Conservation (phyloP, 139 green algal genomes). For the Zygnema cylindricum region DNA sequence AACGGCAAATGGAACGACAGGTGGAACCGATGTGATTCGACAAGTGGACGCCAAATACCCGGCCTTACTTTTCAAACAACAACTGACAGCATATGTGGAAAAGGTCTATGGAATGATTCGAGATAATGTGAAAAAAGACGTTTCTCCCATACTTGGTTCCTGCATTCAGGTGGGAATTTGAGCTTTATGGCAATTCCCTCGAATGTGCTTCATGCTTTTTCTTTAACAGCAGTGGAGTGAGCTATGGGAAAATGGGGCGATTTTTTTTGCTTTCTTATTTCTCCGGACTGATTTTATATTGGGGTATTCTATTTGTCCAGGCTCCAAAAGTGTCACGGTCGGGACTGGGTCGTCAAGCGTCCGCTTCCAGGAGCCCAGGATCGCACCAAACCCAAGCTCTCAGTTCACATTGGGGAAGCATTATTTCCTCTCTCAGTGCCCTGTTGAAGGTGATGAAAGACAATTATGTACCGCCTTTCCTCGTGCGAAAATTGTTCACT, state of each 20-base stretch:
- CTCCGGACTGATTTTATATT: no score
- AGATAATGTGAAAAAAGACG: conserved; percentile 97
- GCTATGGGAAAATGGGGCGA: neutral
- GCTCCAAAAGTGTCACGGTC: conserved; percentile 56
- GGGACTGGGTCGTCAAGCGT: neutral
- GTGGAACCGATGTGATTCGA: conserved; percentile 20
- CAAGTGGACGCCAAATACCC: conserved; percentile 98
- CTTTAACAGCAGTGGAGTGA: no score
- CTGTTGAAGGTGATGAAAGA: conserved; percentile 82
- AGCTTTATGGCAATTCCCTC: neutral
- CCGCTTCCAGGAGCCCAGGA: neutral
- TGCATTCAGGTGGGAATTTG: conserved; percentile 73
- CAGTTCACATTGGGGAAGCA: conserved; percentile 81
- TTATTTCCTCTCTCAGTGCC: conserved; percentile 84
- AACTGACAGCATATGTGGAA: conserved; percentile 96
- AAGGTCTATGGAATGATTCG: conserved; percentile 98
- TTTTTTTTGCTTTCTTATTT: neutral
- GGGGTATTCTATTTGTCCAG: neutral
- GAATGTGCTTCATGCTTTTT: neutral
- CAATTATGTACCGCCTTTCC: conserved; percentile 87
- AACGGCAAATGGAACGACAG: conserved; percentile 1
- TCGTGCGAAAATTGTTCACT: conserved; percentile 77
- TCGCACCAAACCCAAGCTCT: conserved; percentile 28
- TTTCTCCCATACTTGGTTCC: conserved; percentile 80
- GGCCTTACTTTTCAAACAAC: conserved; percentile 99